A percentile compares a stretch with the other conserved stretches of the same genome.
phyloP scores from a whole-genome alignment of 805 yeast genomes.

The Barnettozyma sucrosica region DNA sequence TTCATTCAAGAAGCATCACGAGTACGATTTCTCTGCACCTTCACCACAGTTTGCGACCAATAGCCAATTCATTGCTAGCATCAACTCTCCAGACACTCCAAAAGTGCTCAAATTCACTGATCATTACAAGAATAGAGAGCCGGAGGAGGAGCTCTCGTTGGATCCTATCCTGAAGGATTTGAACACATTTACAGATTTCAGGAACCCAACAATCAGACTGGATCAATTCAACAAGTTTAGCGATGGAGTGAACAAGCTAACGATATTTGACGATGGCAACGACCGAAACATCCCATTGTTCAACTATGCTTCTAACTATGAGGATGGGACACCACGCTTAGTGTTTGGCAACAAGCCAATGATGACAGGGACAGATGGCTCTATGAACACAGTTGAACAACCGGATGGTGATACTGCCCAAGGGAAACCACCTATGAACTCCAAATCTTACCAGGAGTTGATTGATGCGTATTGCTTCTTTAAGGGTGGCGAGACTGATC shows the following conservation, averaged over 20 bases:
- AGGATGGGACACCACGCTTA: neutral
- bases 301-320: neutral
- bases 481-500: conserved; percentile 23
- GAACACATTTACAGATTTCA: conserved; percentile 4
- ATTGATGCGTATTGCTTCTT: conserved; percentile 59
- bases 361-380: neutral
- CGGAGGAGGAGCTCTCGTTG: conserved; percentile 8
- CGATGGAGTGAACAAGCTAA: conserved; percentile 8
- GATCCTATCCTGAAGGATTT: conserved; percentile 13
- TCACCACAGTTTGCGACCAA: neutral
- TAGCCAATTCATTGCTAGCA: conserved; percentile 16
- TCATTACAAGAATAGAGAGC: neutral
- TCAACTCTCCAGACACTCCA: conserved; percentile 26
- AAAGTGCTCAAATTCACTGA: conserved; percentile 15
- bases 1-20: conserved; percentile 4
- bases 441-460: conserved; percentile 50
- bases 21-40: neutral
- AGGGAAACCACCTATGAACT: conserved; percentile 33
- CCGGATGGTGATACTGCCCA: neutral
- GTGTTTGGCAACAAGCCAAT: conserved; percentile 5
- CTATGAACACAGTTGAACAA: neutral
- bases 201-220: neutral
- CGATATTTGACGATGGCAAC: conserved; percentile 6
- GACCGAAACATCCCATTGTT: conserved; percentile 7
- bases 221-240: conserved; percentile 2